phyloP scores from a whole-genome alignment of 176 grass and related monocot species.

The Tuctoria greenei region DNA sequence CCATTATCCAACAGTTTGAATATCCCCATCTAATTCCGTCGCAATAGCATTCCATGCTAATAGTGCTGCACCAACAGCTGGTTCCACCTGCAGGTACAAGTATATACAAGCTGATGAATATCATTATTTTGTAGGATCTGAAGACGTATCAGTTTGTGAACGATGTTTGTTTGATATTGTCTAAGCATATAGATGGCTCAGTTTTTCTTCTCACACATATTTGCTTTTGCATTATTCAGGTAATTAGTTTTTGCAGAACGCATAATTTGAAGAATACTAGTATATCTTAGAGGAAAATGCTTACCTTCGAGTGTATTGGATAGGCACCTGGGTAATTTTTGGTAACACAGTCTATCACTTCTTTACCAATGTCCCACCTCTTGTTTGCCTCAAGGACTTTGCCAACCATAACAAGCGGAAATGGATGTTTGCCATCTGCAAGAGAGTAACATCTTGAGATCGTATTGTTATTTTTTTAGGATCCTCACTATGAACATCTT shows the following conservation, averaged over 20 bases:
- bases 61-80: slow-evolving; percentile 71
- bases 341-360: slow-evolving; percentile 67
- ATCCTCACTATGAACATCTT: too few species aligned
- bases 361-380: slow-evolving; percentile 76
- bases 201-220: slow-evolving; percentile 6
- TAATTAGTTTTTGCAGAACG: background rate
- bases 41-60: slow-evolving; percentile 63
- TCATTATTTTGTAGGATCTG: background rate
- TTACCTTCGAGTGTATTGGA: slow-evolving; percentile 72
- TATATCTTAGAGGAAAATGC: slow-evolving; percentile 20
- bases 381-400: slow-evolving; percentile 77
- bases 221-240: background rate
- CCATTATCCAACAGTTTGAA: slow-evolving; percentile 6
- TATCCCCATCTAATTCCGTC: slow-evolving; percentile 41
- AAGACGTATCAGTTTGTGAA: background rate
- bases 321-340: slow-evolving; percentile 58
- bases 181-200: background rate
- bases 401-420: slow-evolving; percentile 80
- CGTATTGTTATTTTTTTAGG: too few species aligned
- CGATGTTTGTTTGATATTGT: background rate
- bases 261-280: slow-evolving; percentile 9
- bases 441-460: slow-evolving; percentile 31
- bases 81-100: slow-evolving; percentile 61
- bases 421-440: slow-evolving; percentile 58
- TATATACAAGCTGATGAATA: slow-evolving; percentile 10